These are phyloP conservation scores for Epichloe bromicola DNA, from an alignment of 2,329 filamentous ascomycete species.

Conservation along the genomic window DNA sequence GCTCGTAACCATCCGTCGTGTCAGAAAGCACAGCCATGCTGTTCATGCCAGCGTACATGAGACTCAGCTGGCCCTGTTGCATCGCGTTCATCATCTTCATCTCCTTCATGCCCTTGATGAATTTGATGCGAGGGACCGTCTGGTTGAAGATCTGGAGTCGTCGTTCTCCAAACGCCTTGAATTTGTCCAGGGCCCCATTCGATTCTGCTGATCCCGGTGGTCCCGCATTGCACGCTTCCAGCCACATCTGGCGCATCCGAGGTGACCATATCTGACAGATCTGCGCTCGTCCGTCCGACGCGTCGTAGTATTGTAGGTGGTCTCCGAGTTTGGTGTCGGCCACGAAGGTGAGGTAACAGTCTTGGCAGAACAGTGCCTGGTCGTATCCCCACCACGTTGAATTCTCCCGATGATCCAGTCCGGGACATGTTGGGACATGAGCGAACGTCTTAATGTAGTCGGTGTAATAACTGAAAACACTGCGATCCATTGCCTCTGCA, in stretches of 20 bases:
- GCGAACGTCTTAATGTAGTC: constrained; percentile 18
- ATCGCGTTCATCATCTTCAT: constrained; percentile 20
- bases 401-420: constrained; percentile 13
- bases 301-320: constrained; percentile 14
- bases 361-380: constrained; percentile 20
- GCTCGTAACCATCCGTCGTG: constrained; percentile 16
- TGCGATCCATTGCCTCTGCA: constrained; percentile 18
- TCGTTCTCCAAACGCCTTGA: constrained; percentile 14
- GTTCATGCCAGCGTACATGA: constrained; percentile 22
- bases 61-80: constrained; percentile 19
- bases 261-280: constrained; percentile 26
- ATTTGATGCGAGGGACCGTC: constrained; percentile 18
- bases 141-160: constrained; percentile 17
- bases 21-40: constrained; percentile 15
- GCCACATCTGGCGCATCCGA: constrained; percentile 25
- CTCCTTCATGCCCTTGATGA: constrained; percentile 15
- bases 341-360: constrained; percentile 21
- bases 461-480: constrained; percentile 18
- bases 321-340: constrained; percentile 14
- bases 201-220: constrained; percentile 14
- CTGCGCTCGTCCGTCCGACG: constrained; percentile 12
- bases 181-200: constrained; percentile 13
- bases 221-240: constrained; percentile 15
- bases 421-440: constrained; percentile 15
- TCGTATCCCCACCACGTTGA: constrained; percentile 23